phyloP scores from a whole-genome alignment of 2,329 filamentous ascomycete species.

The Nothopassalora personata region DNA sequence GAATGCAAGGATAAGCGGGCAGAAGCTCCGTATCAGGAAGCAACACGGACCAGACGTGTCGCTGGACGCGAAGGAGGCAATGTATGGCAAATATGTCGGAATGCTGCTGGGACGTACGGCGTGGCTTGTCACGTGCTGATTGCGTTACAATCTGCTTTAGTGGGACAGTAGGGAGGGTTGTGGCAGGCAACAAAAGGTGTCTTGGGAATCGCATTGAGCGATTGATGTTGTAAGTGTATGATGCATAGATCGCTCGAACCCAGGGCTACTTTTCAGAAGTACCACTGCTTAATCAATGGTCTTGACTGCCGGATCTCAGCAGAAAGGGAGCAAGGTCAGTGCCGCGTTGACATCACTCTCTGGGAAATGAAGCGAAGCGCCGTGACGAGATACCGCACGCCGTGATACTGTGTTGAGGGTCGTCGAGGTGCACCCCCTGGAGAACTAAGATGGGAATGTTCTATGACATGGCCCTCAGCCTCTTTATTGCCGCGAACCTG shows the following conservation, averaged over 20 bases:
- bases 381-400: too few relatives aligned
- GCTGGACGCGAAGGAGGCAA: background rate
- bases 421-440: too few relatives aligned
- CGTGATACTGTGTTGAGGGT: too few relatives aligned
- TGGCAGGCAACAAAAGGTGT: background rate
- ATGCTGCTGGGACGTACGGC: background rate
- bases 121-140: background rate
- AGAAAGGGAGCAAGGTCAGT: too few relatives aligned
- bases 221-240: background rate
- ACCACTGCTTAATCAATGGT: background rate
- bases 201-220: background rate
- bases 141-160: background rate
- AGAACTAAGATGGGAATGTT: too few relatives aligned
- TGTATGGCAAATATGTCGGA: background rate
- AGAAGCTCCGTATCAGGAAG: background rate
- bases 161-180: background rate
- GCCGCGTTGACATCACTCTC: too few relatives aligned
- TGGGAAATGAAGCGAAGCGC: too few relatives aligned
- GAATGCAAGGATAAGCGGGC: conserved; percentile 52
- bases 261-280: background rate
- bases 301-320: too few relatives aligned
- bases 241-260: background rate
- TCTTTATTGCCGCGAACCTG: too few relatives aligned
- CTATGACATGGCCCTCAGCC: too few relatives aligned
- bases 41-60: background rate